Conservation (phyloP, 306 rosid species). For the Oxytropis ochrocephala region DNA sequence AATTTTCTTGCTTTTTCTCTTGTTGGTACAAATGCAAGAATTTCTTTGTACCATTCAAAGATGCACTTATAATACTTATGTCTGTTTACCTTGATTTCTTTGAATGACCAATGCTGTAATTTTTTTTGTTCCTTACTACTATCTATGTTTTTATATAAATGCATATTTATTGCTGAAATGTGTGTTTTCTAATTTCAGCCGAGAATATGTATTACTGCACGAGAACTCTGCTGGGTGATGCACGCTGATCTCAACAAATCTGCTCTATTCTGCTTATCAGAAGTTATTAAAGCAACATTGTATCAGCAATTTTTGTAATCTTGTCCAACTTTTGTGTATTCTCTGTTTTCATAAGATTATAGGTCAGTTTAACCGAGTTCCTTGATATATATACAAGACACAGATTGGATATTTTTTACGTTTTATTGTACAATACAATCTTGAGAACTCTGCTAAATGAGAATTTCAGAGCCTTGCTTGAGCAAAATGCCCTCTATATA, state of each 20-base stretch:
- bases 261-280: not conserved
- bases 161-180: not conserved
- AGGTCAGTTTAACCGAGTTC: not conserved
- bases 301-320: not conserved
- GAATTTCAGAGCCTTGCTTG: not conserved
- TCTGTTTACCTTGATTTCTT: not conserved
- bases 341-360: constrained; percentile 1
- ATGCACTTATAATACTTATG: not conserved
- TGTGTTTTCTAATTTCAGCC: constrained; percentile 50
- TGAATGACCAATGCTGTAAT: not conserved
- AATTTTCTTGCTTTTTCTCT: not conserved
- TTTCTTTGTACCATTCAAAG: not conserved
- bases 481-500: not conserved
- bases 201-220: constrained; percentile 88
- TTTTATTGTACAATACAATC: not conserved
- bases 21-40: not conserved
- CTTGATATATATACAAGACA: constrained; percentile 13
- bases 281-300: not conserved
- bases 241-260: not conserved
- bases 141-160: not conserved
- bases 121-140: not conserved
- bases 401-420: not conserved
- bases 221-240: constrained; percentile 61
- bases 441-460: not conserved
- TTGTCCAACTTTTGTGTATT: constrained; percentile 22